phyloP scores from a whole-genome alignment of 2,329 filamentous ascomycete genomes.

The Lojkania enalia region DNA sequence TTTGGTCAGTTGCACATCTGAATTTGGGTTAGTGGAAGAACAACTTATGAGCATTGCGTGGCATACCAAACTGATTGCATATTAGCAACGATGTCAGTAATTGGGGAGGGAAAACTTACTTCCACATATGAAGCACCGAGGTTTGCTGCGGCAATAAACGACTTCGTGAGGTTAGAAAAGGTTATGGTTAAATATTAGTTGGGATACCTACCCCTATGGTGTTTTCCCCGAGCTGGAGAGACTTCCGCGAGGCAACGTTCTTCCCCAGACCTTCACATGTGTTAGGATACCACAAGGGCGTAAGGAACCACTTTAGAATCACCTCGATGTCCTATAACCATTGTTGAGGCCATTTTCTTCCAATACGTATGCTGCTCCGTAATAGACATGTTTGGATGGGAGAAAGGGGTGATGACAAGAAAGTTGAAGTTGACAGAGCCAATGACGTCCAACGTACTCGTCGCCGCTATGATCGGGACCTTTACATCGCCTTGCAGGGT shows the following conservation, averaged over 20 bases:
- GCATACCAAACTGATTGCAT: constrained; percentile 28
- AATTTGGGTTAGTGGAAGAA: constrained; percentile 3
- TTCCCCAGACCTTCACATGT: no score
- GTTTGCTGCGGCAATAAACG: constrained; percentile 95
- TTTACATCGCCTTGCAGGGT: constrained; percentile 89
- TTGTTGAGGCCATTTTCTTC: constrained; percentile 88
- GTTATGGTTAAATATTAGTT: no score
- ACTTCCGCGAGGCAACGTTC: constrained; percentile 80
- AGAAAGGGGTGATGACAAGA: constrained; percentile 89
- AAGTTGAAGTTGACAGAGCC: constrained; percentile 98
- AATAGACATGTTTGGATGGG: constrained; percentile 90
- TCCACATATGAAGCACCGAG: constrained; percentile 76
- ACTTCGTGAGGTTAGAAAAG: no score
- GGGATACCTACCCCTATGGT: no score
- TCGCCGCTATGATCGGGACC: constrained; percentile 84
- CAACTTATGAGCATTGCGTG: not conserved
- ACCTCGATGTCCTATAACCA: constrained; percentile 72
- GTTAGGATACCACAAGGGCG: no score
- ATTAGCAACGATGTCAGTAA: constrained; percentile 14
- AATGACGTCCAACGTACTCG: constrained; percentile 83
- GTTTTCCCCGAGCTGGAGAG: constrained; percentile 93
- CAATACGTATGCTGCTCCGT: constrained; percentile 92
- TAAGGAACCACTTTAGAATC: no score
- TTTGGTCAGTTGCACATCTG: constrained; percentile 97
- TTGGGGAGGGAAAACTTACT: no score